Conservation (phyloP, 768 basidiomycete genomes). For the Mycena venus region DNA sequence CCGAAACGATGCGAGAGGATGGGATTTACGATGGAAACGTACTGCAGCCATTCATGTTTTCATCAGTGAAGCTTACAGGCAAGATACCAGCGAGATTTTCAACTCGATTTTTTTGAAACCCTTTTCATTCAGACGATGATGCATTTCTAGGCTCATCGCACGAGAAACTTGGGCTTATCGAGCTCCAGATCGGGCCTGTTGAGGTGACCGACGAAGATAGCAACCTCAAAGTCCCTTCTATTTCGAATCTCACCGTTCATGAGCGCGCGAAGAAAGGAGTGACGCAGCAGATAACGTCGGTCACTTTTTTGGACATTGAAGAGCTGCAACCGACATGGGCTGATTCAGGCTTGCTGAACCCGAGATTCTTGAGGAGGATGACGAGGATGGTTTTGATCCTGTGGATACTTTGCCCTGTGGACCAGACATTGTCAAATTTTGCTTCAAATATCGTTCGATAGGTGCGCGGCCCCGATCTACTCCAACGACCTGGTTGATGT, state of each 20-base stretch:
- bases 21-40: background rate
- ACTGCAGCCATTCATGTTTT: slow-evolving; percentile 33
- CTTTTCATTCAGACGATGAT: slow-evolving; percentile 33
- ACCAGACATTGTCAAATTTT: background rate
- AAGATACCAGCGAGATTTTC: background rate
- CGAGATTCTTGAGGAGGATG: background rate
- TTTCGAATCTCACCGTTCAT: background rate
- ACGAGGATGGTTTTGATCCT: background rate
- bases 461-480: background rate
- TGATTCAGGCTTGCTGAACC: background rate
- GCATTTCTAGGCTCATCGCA: slow-evolving; percentile 13
- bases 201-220: background rate
- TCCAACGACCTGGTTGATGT: background rate
- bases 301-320: background rate
- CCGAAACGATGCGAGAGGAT: background rate
- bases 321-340: background rate
- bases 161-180: background rate
- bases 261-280: background rate
- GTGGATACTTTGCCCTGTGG: background rate
- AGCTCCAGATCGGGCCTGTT: background rate
- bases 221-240: background rate
- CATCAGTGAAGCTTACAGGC: slow-evolving; percentile 37
- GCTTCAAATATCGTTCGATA: background rate
- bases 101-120: background rate
- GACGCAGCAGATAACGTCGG: background rate